phyloP scores from a whole-genome alignment of 202 grass and related monocot genomes.

The Bolboschoenoplectus hybrid region DNA sequence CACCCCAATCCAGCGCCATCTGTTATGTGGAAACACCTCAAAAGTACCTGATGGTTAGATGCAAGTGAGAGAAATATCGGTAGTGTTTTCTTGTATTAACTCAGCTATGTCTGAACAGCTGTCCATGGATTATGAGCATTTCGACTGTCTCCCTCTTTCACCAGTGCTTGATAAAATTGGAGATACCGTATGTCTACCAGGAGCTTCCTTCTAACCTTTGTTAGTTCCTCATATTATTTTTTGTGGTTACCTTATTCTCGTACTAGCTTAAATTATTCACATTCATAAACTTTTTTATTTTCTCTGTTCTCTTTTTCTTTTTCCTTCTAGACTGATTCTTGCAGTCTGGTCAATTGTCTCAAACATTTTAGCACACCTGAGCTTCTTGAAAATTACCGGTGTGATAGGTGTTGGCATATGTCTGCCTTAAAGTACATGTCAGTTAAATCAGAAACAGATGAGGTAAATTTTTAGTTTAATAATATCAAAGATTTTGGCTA shows the following conservation, averaged over 20 bases:
- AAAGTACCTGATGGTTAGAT: conserved; percentile 6
- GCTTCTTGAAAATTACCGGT: conserved; percentile 78
- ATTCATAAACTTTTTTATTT: conserved; percentile 43
- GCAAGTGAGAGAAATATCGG: conserved; percentile 19
- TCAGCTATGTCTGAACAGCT: conserved; percentile 56
- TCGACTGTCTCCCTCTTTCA: conserved; percentile 71
- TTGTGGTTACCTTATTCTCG: conserved; percentile 17
- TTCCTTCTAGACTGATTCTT: conserved; percentile 61
- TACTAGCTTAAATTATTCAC: conserved; percentile 32
- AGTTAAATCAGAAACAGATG: conserved; percentile 54
- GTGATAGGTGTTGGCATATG: conserved; percentile 85
- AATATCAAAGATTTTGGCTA: neutral
- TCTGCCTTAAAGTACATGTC: conserved; percentile 70
- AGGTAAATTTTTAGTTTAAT: conserved; percentile 52
- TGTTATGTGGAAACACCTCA: neutral
- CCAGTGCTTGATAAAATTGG: conserved; percentile 62
- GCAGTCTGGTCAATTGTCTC: conserved; percentile 76
- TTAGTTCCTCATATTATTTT: conserved; percentile 48
- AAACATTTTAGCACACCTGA: conserved; percentile 73
- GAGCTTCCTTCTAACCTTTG: conserved; percentile 44
- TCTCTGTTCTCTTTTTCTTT: conserved; percentile 33
- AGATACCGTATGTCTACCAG: conserved; percentile 74
- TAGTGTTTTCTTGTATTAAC: conserved; percentile 21
- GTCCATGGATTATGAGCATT: conserved; percentile 84
- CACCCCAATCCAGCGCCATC: neutral